Evolutionary conservation across 352 stramenopile genomes (phyloP).

Genomic region (Globisporangium echinulatum): DNA sequence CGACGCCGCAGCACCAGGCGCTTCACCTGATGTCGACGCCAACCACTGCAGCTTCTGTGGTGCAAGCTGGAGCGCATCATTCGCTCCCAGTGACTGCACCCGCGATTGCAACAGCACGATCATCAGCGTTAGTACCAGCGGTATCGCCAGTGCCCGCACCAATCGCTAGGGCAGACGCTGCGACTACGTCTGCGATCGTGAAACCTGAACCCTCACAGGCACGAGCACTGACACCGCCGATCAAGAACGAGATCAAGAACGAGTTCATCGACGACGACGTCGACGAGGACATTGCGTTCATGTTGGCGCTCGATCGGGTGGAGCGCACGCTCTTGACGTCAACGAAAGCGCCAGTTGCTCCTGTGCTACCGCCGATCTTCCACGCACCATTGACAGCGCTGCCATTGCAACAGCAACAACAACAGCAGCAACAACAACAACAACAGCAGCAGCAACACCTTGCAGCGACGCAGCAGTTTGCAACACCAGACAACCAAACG

Average conservation of each 20-base stretch:
- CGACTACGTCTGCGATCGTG: no score
- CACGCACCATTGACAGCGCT: background rate
- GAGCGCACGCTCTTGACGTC: constrained; percentile 36
- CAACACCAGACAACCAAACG: no score
- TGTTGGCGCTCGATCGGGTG: constrained; percentile 58
- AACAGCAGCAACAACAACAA: no score
- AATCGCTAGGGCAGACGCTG: background rate
- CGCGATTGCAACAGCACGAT: no score
- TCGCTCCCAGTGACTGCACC: no score
- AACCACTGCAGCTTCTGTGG: no score
- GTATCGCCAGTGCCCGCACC: no score
- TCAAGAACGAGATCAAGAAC: constrained; percentile 29
- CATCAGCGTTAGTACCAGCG: no score
- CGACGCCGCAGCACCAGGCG: no score
- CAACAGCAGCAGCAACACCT: background rate
- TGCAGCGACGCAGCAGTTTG: no score
- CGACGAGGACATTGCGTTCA: constrained; percentile 61
- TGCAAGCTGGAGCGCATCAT: no score
- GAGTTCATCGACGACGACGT: constrained; percentile 59
- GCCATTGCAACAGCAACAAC: background rate
- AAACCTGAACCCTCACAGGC: background rate
- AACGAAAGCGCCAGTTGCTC: constrained; percentile 13
- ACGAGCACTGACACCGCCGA: background rate
- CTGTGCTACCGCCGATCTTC: background rate
- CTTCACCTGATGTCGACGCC: no score